Conservation (phyloP, 202 grass and related monocot species). For the Eragrostis tef region DNA sequence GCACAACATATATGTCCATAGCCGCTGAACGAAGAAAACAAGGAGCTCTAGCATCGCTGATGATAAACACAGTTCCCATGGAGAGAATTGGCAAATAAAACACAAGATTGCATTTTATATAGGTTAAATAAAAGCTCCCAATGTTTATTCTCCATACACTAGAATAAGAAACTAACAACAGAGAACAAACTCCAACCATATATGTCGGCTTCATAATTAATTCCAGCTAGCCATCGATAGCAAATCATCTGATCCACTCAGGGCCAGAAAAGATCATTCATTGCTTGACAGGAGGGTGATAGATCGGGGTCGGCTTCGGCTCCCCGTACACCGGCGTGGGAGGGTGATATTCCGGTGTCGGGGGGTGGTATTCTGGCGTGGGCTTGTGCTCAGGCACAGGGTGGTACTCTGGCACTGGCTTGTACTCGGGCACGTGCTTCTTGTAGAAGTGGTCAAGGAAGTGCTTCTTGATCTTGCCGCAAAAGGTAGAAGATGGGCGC, state of each 20-base stretch:
- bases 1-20: too few species aligned
- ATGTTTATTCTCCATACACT: neutral
- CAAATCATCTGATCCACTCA: neutral
- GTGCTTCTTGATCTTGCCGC: conserved; percentile 40
- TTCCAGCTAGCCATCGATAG: neutral
- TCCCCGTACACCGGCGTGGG: conserved; percentile 21
- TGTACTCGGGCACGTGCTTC: neutral
- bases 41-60: too few species aligned
- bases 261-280: neutral
- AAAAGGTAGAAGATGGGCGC: conserved; percentile 39
- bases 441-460: conserved; percentile 44
- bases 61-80: too few species aligned
- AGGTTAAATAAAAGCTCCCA: neutral
- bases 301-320: conserved; percentile 26
- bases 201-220: neutral
- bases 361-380: neutral
- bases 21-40: too few species aligned
- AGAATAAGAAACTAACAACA: neutral
- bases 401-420: neutral
- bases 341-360: conserved; percentile 9
- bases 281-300: conserved; percentile 19
- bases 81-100: too few species aligned
- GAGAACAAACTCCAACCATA: neutral
- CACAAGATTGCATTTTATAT: too few species aligned
- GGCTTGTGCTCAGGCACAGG: neutral